phyloP scores from a whole-genome alignment of 129 eudicot species.

The Dittrichia graveolens region DNA sequence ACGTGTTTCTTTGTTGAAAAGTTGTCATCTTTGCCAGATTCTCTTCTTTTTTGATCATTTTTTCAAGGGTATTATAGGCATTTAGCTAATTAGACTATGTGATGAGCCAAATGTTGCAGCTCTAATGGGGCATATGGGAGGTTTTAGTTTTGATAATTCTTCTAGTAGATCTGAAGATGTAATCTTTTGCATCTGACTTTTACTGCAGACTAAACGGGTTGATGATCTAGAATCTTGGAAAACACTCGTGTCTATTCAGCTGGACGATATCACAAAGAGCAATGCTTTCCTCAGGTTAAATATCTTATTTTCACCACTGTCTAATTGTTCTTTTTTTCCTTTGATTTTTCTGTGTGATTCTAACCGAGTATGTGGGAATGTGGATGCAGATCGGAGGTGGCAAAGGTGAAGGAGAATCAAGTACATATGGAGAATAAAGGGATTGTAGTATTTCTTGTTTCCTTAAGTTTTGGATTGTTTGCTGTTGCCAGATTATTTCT shows the following conservation, averaged over 20 bases:
- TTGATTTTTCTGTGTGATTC: background rate
- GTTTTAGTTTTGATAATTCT: background rate
- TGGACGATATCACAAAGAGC: constrained; percentile 59
- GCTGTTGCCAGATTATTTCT: constrained; percentile 60
- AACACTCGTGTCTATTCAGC: constrained; percentile 64
- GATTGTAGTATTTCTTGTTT: constrained; percentile 67
- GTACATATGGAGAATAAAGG: constrained; percentile 95
- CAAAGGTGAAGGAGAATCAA: constrained; percentile 64
- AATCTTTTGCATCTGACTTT: constrained; percentile 1
- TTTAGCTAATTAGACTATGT: background rate
- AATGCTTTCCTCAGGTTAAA: constrained; percentile 78
- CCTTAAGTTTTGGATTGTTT: constrained; percentile 62
- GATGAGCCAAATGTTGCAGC: constrained; percentile 19
- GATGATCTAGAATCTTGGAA: constrained; percentile 82
- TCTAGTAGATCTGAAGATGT: constrained; percentile 3
- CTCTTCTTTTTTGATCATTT: background rate
- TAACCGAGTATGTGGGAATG: background rate
- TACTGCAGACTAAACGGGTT: constrained; percentile 69
- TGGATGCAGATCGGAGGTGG: constrained; percentile 75
- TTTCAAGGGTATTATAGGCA: constrained; percentile 14
- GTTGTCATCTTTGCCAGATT: background rate
- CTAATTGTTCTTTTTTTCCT: background rate
- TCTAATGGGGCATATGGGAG: background rate
- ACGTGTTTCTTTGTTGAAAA: background rate
- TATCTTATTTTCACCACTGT: background rate